Evolutionary conservation across 2,329 filamentous ascomycete species (phyloP).

Genomic region (Diaporthe vaccinii): DNA sequence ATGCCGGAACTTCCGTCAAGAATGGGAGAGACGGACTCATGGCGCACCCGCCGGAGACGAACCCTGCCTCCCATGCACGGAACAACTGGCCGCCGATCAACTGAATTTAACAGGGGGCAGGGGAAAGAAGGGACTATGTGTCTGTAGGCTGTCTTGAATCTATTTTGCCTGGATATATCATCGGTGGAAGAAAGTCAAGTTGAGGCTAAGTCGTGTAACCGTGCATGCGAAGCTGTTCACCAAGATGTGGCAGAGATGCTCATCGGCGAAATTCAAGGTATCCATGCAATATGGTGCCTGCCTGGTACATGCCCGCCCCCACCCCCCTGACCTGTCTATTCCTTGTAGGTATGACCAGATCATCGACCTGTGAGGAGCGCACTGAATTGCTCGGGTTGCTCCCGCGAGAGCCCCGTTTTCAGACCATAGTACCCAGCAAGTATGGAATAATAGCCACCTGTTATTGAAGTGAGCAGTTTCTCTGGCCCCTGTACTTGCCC

Average conservation of each 20-base stretch:
- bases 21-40: background rate
- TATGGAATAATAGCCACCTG: background rate
- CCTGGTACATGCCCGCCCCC: background rate
- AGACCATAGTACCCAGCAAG: background rate
- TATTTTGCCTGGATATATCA: background rate
- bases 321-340: background rate
- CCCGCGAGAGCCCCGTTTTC: background rate
- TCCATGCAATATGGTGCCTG: background rate
- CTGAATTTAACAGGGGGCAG: background rate
- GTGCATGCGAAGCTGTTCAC: background rate
- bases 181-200: no score
- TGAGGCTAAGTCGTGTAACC: background rate
- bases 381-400: background rate
- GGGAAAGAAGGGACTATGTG: background rate
- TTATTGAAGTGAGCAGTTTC: background rate
- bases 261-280: background rate
- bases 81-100: background rate
- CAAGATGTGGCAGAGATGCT: background rate
- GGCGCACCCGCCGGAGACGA: background rate
- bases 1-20: background rate
- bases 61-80: no score
- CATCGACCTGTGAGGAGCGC: background rate
- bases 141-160: background rate
- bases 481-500: background rate
- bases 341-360: background rate